Evolutionary conservation across 1,139 yeast genomes (phyloP).

Genomic region (Zhuliangozyma parablackwelliae): DNA sequence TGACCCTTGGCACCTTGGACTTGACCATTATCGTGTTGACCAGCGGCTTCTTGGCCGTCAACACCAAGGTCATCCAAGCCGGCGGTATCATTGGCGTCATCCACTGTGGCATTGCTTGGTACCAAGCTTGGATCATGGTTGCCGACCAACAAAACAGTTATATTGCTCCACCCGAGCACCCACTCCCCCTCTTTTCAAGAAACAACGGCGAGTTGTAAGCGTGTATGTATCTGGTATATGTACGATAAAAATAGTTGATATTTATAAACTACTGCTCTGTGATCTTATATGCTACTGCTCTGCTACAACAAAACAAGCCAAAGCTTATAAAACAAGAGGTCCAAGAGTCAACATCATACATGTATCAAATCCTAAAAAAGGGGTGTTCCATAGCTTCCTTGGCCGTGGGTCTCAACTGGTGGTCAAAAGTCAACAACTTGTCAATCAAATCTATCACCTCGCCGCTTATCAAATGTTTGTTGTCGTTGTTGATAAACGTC

Average conservation of each 20-base stretch:
- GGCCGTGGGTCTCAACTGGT: slow-evolving; percentile 71
- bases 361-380: slow-evolving; percentile 34
- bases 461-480: slow-evolving; percentile 53
- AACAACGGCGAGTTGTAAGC: background rate
- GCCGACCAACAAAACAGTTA: slow-evolving; percentile 27
- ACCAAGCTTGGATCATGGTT: slow-evolving; percentile 36
- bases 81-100: slow-evolving; percentile 67
- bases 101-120: slow-evolving; percentile 58
- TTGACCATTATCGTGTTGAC: slow-evolving; percentile 53
- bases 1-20: slow-evolving; percentile 49
- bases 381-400: slow-evolving; percentile 68
- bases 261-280: too few species aligned
- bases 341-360: too few species aligned
- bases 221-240: too few species aligned
- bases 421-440: slow-evolving; percentile 63
- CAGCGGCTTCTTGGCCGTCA: slow-evolving; percentile 48
- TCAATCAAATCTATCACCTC: slow-evolving; percentile 65
- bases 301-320: too few species aligned
- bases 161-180: slow-evolving; percentile 16
- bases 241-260: too few species aligned
- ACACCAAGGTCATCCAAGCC: slow-evolving; percentile 46
- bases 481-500: slow-evolving; percentile 49
- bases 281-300: too few species aligned
- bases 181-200: slow-evolving; percentile 9
- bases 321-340: too few species aligned